These are phyloP conservation scores for Aureobasidium sp. DNA, from an alignment of 2,329 filamentous ascomycete species.

Conservation along the genomic window DNA sequence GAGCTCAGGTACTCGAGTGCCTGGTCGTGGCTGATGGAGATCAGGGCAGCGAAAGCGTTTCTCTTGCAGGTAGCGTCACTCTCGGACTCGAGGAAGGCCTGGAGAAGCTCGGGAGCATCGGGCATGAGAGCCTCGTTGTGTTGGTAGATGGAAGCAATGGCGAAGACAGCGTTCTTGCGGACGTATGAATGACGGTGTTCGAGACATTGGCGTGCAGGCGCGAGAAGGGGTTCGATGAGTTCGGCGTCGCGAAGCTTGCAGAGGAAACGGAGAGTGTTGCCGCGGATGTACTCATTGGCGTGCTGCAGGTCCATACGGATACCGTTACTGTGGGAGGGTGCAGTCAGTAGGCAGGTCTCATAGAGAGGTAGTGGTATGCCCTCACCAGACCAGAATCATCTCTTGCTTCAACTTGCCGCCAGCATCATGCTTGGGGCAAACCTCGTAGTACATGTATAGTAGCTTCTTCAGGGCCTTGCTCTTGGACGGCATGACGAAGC, in stretches of 20 bases:
- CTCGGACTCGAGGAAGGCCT: constrained; percentile 81
- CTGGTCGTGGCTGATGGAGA: constrained; percentile 87
- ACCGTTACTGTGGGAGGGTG: constrained; percentile 62
- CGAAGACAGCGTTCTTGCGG: constrained; percentile 95
- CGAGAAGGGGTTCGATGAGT: constrained; percentile 90
- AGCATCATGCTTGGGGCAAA: constrained; percentile 90
- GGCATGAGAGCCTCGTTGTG: constrained; percentile 89
- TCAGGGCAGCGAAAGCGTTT: constrained; percentile 89
- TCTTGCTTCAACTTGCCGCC: constrained; percentile 96
- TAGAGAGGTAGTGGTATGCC: neutral
- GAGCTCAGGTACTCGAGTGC: constrained; percentile 79
- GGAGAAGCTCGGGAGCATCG: constrained; percentile 86
- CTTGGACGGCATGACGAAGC: constrained; percentile 98
- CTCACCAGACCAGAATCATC: constrained; percentile 96
- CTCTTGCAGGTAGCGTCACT: constrained; percentile 94
- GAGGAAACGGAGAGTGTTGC: constrained; percentile 95
- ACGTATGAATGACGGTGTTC: constrained; percentile 97
- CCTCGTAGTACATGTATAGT: constrained; percentile 98
- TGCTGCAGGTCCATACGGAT: constrained; percentile 97
- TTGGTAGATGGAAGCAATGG: constrained; percentile 82
- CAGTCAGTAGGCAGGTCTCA: neutral
- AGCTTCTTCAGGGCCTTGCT: constrained; percentile 96
- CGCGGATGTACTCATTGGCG: constrained; percentile 95
- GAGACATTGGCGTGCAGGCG: constrained; percentile 82
- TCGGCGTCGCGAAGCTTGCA: constrained; percentile 94